Evolutionary conservation across 2,329 filamentous ascomycete genomes (phyloP), one percentile per base, ranked within the genome.

Genomic region (Plenodomus lindquistii): DNA sequence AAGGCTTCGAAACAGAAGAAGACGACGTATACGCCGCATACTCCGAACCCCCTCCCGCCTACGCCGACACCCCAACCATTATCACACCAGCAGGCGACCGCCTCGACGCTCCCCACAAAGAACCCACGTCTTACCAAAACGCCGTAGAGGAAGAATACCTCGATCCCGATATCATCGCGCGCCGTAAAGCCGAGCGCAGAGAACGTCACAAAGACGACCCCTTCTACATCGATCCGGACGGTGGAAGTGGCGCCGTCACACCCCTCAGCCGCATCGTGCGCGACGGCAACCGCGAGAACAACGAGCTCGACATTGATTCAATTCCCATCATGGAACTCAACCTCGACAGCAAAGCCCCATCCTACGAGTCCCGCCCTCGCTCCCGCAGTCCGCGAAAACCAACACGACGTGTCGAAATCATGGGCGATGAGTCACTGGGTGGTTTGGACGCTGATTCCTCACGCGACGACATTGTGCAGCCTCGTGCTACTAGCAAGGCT

Each of bases 291-390:
- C 87, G 86, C 2, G 85, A 63, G n/a, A 60, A 62, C n/a, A 68
- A 87, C 2, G 87, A 89, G 37, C 77, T 97, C 8, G 93, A 99
- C 67, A 87, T 99, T 37, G 94, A 99, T 72, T 84, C 90, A 2
- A 99, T 99, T 62, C 94, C 94, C 2, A 93, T 99, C 63, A 94
- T 99, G 85, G 86, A 96, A 67, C 80, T 99, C 39, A 86, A 95
- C 53, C 81, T 97, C 7, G 85, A 86, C 31, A 57, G 51, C 20
- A 56, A 48, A 20, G 54, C 45, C 2, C 54, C 60, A 41, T 61
- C 53, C 5, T 55, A 51, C 4, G 60, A 63, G 27, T 49, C 60
- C 16, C 20, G 60, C 15, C 52, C 54, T 15, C 54, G 66, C 15
- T 51, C 62, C 16, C 50, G 64, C 18, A 70, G 63, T 43, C 64